Evolutionary conservation across 2,329 filamentous ascomycete species (phyloP).

Genomic region (Diaporthe australafricana): DNA sequence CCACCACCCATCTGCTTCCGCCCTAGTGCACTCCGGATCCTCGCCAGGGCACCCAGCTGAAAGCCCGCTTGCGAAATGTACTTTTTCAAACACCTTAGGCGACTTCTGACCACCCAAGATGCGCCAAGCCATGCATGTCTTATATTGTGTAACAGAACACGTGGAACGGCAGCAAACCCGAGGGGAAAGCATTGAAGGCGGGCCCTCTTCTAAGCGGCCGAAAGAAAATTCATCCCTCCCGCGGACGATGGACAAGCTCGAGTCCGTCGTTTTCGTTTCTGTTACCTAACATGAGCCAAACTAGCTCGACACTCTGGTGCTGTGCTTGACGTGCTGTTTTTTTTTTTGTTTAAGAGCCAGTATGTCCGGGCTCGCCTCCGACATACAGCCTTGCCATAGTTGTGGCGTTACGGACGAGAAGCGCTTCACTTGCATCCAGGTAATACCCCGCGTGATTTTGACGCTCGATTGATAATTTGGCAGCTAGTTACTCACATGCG

Average conservation of each 20-base stretch:
- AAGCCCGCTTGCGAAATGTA: neutral
- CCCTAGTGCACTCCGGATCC: neutral
- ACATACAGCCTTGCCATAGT: constrained; percentile 5
- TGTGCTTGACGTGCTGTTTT: too few species aligned
- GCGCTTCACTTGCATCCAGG: constrained; percentile 14
- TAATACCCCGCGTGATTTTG: neutral
- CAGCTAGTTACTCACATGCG: neutral
- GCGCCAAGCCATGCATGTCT: constrained; percentile 26
- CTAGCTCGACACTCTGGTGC: neutral
- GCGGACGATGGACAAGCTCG: neutral
- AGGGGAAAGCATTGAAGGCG: neutral
- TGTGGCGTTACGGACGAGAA: constrained; percentile 3
- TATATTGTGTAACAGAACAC: constrained; percentile 23
- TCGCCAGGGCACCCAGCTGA: neutral
- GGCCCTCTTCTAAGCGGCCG: neutral
- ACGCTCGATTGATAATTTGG: neutral
- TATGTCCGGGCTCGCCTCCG: neutral
- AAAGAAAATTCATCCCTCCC: neutral
- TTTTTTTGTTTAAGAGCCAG: neutral
- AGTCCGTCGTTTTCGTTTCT: too few species aligned
- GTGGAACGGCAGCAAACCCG: constrained; percentile 16
- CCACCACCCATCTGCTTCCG: neutral
- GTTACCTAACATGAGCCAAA: constrained; percentile 15
- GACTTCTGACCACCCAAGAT: constrained; percentile 7
- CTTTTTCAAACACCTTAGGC: too few species aligned